Evolutionary conservation across 139 green algal genomes (phyloP).

Genomic region (Raphidocelis subcapitata): DNA sequence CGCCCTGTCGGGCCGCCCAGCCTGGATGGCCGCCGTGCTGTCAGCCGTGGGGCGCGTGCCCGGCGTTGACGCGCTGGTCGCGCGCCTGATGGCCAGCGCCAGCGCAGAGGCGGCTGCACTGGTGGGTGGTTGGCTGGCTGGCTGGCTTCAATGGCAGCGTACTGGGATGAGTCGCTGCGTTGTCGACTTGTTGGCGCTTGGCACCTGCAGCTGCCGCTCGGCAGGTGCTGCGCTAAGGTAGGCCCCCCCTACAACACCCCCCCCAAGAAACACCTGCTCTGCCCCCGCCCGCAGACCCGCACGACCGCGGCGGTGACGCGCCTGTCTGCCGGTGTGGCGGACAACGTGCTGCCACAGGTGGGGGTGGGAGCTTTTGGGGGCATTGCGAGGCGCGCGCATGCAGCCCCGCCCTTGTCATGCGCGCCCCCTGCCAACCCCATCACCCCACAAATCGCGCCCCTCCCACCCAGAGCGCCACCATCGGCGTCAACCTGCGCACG

Average conservation of each 20-base stretch:
- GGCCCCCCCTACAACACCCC: background rate
- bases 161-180: too few relatives aligned
- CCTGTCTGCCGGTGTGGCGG: constrained; percentile 4
- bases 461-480: constrained; percentile 8
- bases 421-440: background rate
- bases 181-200: too few relatives aligned
- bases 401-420: background rate
- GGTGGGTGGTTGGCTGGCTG: background rate
- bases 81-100: background rate
- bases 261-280: background rate
- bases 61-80: background rate
- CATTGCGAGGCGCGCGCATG: background rate
- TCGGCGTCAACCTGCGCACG: constrained; percentile 31
- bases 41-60: too few relatives aligned
- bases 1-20: too few relatives aligned
- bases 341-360: constrained; percentile 46
- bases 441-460: too few relatives aligned
- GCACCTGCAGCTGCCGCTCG: too few relatives aligned
- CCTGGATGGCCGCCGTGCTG: too few relatives aligned
- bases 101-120: constrained; percentile 20
- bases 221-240: too few relatives aligned
- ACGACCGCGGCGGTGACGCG: constrained; percentile 35
- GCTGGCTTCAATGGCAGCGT: too few relatives aligned
- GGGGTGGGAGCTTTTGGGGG: background rate
- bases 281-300: constrained; percentile 1